Conservation (phyloP, 176 grass and related monocot genomes). For the Phoenix dactylifera region DNA sequence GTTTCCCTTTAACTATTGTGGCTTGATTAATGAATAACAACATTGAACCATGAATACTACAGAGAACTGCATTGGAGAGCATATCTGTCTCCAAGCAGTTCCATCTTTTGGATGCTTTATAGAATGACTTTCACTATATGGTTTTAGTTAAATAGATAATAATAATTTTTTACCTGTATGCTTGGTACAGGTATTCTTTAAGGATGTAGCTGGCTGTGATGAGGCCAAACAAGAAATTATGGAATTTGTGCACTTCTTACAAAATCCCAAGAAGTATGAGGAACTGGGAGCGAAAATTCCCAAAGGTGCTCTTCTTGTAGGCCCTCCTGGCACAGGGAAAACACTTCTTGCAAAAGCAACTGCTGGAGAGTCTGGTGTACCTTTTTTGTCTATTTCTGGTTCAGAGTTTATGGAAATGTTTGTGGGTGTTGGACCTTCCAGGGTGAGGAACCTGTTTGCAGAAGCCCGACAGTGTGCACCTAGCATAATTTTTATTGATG, state of each 20-base stretch:
- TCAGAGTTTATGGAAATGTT: conserved; percentile 94
- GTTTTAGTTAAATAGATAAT: too few relatives aligned
- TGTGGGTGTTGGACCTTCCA: conserved; percentile 67
- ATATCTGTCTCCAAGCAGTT: too few relatives aligned
- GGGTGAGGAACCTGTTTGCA: conserved; percentile 66
- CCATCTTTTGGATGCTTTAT: too few relatives aligned
- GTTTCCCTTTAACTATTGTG: too few relatives aligned
- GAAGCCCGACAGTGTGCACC: conserved; percentile 63
- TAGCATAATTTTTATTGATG: conserved; percentile 83
- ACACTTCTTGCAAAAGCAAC: conserved; percentile 78
- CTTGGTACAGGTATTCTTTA: conserved; percentile 1
- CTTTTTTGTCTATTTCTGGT: conserved; percentile 68
- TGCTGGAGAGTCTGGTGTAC: conserved; percentile 67
- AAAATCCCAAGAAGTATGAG: conserved; percentile 63
- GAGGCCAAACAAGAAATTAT: conserved; percentile 90
- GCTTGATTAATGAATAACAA: too few relatives aligned
- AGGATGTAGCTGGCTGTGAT: conserved; percentile 67
- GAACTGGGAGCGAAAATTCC: conserved; percentile 70
- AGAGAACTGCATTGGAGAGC: too few relatives aligned
- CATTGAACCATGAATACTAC: too few relatives aligned
- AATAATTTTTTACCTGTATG: too few relatives aligned
- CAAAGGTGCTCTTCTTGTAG: conserved; percentile 77
- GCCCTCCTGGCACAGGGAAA: conserved; percentile 80
- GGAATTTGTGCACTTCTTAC: conserved; percentile 79
- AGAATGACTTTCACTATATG: too few relatives aligned